Percentiles rank a stretch among this genome's conserved stretches.
Conservation (phyloP, 2,329 filamentous ascomycete species). For the Elsinoe arachidis region DNA sequence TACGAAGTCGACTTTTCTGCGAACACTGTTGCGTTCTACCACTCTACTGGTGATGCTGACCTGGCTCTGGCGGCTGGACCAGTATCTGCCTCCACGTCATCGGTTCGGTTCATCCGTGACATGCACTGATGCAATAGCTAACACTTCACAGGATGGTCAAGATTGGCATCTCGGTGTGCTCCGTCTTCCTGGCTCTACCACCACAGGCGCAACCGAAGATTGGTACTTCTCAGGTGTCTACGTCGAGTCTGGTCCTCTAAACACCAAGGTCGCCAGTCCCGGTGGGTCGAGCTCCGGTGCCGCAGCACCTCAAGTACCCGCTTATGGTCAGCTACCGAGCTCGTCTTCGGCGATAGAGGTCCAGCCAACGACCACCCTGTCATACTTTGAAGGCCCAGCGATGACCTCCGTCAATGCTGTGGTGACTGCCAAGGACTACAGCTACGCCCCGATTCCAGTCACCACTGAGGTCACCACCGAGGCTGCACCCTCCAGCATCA, state of each 20-base stretch:
- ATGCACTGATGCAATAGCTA: conserved; percentile 3
- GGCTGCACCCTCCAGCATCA: neutral
- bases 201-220: conserved; percentile 51
- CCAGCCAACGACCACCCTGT: neutral
- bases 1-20: conserved; percentile 63
- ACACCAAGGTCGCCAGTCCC: conserved; percentile 6
- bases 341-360: neutral
- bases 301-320: neutral
- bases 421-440: neutral
- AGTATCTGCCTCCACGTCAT: conserved; percentile 48
- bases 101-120: neutral
- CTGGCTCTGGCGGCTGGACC: conserved; percentile 52
- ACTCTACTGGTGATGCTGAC: conserved; percentile 53
- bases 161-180: conserved; percentile 68
- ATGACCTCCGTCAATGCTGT: neutral
- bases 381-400: neutral
- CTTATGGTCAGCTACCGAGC: neutral
- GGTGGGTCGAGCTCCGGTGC: neutral
- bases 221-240: conserved; percentile 66
- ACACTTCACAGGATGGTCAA: conserved; percentile 43
- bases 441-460: neutral
- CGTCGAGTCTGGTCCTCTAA: conserved; percentile 50
- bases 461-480: neutral
- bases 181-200: conserved; percentile 49
- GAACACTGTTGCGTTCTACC: conserved; percentile 58